These are phyloP conservation scores for Podospora fimiseda DNA, from an alignment of 495 filamentous ascomycete species.

Conservation along the genomic window DNA sequence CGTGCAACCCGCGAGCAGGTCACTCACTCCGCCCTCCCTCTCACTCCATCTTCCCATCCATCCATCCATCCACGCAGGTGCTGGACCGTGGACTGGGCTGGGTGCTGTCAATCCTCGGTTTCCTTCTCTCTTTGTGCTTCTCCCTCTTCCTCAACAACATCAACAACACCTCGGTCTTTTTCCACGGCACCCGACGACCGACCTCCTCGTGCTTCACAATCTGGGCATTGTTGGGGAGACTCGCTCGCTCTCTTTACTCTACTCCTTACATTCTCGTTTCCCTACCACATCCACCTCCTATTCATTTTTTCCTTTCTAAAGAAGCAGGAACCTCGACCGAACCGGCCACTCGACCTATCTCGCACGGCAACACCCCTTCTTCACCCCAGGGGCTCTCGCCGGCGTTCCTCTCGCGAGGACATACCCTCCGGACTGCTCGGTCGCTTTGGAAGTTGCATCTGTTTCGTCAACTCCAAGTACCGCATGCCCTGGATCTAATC, in stretches of 20 bases:
- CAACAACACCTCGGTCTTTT: neutral
- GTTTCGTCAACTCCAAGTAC: neutral
- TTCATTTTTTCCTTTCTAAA: no score
- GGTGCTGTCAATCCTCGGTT: neutral
- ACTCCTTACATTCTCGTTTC: neutral
- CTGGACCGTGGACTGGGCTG: constrained; percentile 9
- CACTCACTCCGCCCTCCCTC: constrained; percentile 9
- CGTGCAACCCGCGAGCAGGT: constrained; percentile 11
- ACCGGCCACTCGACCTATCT: constrained; percentile 7
- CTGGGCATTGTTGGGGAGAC: neutral
- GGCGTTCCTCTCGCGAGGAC: no score
- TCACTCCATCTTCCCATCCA: neutral
- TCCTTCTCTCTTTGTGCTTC: neutral
- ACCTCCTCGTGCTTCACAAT: neutral
- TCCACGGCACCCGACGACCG: neutral
- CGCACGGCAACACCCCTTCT: no score
- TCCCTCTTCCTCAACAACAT: neutral
- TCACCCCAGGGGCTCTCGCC: no score
- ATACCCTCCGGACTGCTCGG: no score
- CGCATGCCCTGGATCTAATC: neutral
- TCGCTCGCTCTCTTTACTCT: constrained; percentile 2
- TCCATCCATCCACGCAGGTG: neutral
- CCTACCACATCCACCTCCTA: neutral
- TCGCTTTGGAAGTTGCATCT: no score
- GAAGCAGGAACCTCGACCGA: neutral